Evolutionary conservation across 2,329 filamentous ascomycete genomes (phyloP).

Genomic region (Fusarium buharicum): DNA sequence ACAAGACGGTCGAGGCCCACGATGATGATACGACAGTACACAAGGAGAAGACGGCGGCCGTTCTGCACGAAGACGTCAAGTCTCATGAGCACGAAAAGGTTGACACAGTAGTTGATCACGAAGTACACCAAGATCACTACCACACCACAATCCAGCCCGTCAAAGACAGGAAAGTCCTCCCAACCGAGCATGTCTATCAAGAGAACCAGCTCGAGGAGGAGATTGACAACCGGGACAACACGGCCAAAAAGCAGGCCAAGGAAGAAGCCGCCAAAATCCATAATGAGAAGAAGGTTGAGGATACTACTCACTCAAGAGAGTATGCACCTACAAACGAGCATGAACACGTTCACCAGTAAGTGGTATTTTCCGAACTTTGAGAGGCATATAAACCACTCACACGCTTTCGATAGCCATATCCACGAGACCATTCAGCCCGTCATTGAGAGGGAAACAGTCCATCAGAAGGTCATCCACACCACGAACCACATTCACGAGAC

Average conservation of each 20-base stretch:
- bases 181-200: constrained; percentile 29
- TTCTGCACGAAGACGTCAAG: constrained; percentile 28
- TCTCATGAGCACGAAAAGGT: constrained; percentile 29
- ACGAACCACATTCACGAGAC: constrained; percentile 26
- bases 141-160: constrained; percentile 30
- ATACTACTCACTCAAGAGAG: constrained; percentile 21
- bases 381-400: neutral
- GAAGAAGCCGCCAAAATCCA: constrained; percentile 26
- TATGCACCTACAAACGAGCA: constrained; percentile 18
- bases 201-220: constrained; percentile 26
- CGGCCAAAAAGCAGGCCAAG: constrained; percentile 18
- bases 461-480: constrained; percentile 30
- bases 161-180: constrained; percentile 26
- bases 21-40: constrained; percentile 20
- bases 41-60: constrained; percentile 24
- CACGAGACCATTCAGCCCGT: constrained; percentile 32
- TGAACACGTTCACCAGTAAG: constrained; percentile 28
- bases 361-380: fast-evolving
- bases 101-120: constrained; percentile 24
- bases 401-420: neutral
- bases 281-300: constrained; percentile 21
- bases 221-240: constrained; percentile 25
- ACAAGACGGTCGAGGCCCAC: constrained; percentile 20
- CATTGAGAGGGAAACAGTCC: constrained; percentile 31
- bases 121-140: constrained; percentile 27